Conservation (phyloP, 148 eudicot species). For the Linanthus parryae region DNA sequence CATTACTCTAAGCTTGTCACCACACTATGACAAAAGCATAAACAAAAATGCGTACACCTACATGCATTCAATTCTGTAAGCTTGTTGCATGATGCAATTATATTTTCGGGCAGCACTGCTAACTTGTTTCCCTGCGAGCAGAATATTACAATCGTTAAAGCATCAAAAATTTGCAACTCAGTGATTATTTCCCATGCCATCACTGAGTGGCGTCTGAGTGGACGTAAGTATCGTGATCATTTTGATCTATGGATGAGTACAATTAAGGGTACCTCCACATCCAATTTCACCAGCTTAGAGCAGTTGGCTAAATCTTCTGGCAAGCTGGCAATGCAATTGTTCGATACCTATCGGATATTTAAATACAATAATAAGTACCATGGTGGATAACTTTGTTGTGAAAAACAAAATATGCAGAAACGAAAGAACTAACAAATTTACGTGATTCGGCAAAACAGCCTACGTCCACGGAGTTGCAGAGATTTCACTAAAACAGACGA, state of each 20-base stretch:
- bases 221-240: neutral
- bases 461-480: too few relatives aligned
- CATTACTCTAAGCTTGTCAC: too few relatives aligned
- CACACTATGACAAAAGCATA: neutral
- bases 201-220: neutral
- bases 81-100: constrained; percentile 72
- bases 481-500: too few relatives aligned
- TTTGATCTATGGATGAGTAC: neutral
- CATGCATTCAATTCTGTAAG: constrained; percentile 90
- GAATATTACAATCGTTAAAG: neutral
- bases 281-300: constrained; percentile 62
- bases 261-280: constrained; percentile 63
- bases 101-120: constrained; percentile 40
- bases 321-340: constrained; percentile 68
- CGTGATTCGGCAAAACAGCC: too few relatives aligned
- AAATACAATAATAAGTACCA: too few relatives aligned
- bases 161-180: constrained; percentile 1
- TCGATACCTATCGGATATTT: constrained; percentile 58
- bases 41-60: constrained; percentile 20
- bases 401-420: too few relatives aligned
- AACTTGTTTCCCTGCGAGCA: constrained; percentile 82
- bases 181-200: neutral
- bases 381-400: too few relatives aligned
- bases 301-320: constrained; percentile 76
- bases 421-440: too few relatives aligned